phyloP scores from a whole-genome alignment of 306 rosid genomes.

The Inga laurina region DNA sequence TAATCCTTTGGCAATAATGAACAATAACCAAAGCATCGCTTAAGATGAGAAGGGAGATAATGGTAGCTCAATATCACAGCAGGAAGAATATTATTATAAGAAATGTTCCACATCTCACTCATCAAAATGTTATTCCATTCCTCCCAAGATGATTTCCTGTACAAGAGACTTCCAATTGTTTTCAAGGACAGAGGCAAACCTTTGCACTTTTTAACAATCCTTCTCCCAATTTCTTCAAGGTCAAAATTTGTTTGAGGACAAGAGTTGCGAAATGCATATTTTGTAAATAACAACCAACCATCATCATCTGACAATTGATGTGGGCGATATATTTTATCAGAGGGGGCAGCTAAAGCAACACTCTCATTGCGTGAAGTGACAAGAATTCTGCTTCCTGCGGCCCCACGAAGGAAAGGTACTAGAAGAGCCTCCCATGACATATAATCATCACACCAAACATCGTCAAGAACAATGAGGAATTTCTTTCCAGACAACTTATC shows the following conservation, averaged over 20 bases:
- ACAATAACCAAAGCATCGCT: too few relatives aligned
- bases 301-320: neutral
- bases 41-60: too few relatives aligned
- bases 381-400: neutral
- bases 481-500: neutral
- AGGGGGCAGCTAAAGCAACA: neutral
- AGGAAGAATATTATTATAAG: neutral
- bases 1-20: too few relatives aligned
- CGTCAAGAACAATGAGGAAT: neutral
- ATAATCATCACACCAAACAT: neutral
- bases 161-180: neutral
- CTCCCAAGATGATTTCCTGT: neutral
- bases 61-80: too few relatives aligned
- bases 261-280: neutral
- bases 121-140: neutral
- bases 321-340: neutral
- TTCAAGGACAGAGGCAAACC: neutral
- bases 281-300: neutral
- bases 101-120: neutral
- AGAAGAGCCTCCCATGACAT: neutral
- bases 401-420: neutral
- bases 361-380: neutral
- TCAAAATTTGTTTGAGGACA: neutral
- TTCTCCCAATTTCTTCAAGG: constrained; percentile 2
- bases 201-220: neutral